phyloP scores from a whole-genome alignment of 2,329 filamentous ascomycete genomes.

The Alternaria conjuncta region DNA sequence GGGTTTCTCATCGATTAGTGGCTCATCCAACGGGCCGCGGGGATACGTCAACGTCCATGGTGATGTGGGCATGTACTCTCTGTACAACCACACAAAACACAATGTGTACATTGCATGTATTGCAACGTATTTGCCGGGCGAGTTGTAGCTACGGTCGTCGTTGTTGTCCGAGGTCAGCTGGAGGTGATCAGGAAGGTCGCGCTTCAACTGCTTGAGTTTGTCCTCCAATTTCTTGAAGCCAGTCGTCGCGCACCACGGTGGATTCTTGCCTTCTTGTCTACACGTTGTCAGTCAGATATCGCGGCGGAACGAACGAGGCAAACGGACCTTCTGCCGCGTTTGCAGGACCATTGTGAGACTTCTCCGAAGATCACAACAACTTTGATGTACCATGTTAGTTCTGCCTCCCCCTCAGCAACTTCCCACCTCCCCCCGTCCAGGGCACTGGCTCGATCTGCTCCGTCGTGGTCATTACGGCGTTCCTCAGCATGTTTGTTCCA shows the following conservation, averaged over 20 bases:
- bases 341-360: constrained; percentile 64
- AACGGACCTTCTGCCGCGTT: constrained; percentile 60
- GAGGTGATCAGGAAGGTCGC: constrained; percentile 62
- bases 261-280: constrained; percentile 51
- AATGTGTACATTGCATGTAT: constrained; percentile 71
- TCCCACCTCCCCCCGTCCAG: constrained; percentile 59
- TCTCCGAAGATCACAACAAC: constrained; percentile 63
- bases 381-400: constrained; percentile 59
- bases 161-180: constrained; percentile 67
- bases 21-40: constrained; percentile 64
- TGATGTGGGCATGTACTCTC: constrained; percentile 72
- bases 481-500: constrained; percentile 5
- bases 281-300: constrained; percentile 8
- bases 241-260: constrained; percentile 66
- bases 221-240: constrained; percentile 62
- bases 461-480: neutral
- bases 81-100: constrained; percentile 71
- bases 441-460: neutral
- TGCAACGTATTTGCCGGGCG: constrained; percentile 69
- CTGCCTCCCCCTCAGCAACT: constrained; percentile 56
- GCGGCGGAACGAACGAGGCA: neutral
- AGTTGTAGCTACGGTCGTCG: constrained; percentile 68
- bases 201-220: constrained; percentile 61
- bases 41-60: constrained; percentile 61
- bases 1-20: constrained; percentile 34